Evolutionary conservation across 768 basidiomycete species (phyloP).

Genomic region (Tulasnella sp.): DNA sequence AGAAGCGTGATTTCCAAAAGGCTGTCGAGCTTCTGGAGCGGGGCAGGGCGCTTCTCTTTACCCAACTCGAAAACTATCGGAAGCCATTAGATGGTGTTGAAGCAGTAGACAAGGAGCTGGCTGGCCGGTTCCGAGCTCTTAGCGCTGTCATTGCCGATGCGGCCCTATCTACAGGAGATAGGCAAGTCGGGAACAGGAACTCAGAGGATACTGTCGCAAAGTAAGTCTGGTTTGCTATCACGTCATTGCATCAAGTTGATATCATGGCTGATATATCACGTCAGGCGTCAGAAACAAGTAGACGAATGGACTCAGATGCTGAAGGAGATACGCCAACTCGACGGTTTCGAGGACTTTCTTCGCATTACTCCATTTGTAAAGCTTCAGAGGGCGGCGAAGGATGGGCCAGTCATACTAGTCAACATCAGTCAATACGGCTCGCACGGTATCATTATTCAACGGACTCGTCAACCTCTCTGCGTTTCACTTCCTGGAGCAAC

Average conservation of each 20-base stretch:
- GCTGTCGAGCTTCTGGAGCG: neutral
- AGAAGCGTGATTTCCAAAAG: neutral
- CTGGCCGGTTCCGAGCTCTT: neutral
- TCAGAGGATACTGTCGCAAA: too few relatives aligned
- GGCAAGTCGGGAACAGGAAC: too few relatives aligned
- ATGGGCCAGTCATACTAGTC: slow-evolving; percentile 6
- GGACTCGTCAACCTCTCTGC: neutral
- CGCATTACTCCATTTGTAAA: neutral
- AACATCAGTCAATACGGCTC: neutral
- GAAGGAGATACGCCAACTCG: neutral
- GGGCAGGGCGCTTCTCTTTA: neutral
- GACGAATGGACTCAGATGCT: neutral
- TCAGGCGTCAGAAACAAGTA: too few relatives aligned
- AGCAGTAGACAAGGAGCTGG: neutral
- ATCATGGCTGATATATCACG: too few relatives aligned
- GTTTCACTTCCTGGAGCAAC: neutral
- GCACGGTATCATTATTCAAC: neutral
- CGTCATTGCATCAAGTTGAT: too few relatives aligned
- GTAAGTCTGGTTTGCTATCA: too few relatives aligned
- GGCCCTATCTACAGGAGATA: too few relatives aligned
- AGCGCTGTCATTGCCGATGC: neutral
- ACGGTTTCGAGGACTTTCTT: slow-evolving; percentile 7
- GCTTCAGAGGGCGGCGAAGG: neutral
- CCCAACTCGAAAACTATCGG: neutral
- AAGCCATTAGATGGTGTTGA: neutral